Conservation (phyloP, 768 basidiomycete species). For the Termitomyces titanicus region DNA sequence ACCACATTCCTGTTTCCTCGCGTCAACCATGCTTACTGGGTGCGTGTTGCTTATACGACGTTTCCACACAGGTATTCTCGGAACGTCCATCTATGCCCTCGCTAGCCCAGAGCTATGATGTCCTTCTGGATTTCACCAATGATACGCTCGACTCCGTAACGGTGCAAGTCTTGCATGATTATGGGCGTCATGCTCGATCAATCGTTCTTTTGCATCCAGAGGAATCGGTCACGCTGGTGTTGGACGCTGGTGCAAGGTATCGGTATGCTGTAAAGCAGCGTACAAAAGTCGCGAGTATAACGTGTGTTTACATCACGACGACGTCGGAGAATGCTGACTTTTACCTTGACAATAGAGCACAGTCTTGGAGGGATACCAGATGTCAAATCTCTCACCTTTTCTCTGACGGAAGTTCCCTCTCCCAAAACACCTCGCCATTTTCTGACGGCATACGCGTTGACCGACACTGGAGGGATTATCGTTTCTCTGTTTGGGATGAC, state of each 20-base stretch:
- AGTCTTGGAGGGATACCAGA: conserved; percentile 61
- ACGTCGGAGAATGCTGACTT: not conserved
- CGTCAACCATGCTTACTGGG: conserved; percentile 8
- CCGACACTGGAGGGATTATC: conserved; percentile 63
- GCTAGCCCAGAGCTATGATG: conserved; percentile 55
- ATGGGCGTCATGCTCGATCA: conserved; percentile 51
- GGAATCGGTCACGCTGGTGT: conserved; percentile 61
- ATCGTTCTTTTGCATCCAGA: conserved; percentile 57
- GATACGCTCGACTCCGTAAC: conserved; percentile 64
- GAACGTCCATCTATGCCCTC: conserved; percentile 48
- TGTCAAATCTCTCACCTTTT: conserved; percentile 63
- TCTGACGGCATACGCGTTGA: conserved; percentile 60
- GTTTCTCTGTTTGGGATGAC: conserved; percentile 61
- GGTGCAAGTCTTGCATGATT: conserved; percentile 62
- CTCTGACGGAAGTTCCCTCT: conserved; percentile 27
- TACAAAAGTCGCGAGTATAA: conserved; percentile 65
- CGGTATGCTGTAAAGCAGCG: conserved; percentile 65
- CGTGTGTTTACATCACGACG: conserved; percentile 39
- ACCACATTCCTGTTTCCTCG: conserved; percentile 6
- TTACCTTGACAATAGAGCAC: conserved; percentile 38
- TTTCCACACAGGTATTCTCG: conserved; percentile 1
- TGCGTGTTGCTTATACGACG: conserved; percentile 6
- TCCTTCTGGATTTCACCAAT: conserved; percentile 67
- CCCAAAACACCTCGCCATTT: conserved; percentile 24
- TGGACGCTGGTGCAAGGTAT: conserved; percentile 68